Percentiles rank a stretch among this genome's conserved stretches.
Conservation (phyloP, 805 yeast species). For the Saccharomyces jurei region DNA sequence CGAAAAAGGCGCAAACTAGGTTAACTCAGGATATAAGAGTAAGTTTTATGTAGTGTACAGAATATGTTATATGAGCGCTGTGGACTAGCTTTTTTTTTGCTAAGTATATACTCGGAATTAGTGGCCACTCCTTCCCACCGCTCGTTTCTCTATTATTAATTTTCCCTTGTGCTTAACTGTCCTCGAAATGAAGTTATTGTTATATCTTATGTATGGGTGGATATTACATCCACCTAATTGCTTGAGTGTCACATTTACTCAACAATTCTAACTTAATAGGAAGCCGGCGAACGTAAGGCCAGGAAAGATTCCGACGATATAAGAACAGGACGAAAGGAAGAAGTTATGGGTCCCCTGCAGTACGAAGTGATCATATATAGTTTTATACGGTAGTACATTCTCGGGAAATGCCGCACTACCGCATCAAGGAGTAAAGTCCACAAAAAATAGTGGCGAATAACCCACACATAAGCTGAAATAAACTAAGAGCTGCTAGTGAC, state of each 20-base stretch:
- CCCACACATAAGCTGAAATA: neutral
- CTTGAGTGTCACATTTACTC: neutral
- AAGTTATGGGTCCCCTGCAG: neutral
- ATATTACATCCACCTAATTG: neutral
- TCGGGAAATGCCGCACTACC: neutral
- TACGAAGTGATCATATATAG: neutral
- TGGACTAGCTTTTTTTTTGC: neutral
- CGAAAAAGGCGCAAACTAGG: neutral
- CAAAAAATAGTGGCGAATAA: neutral
- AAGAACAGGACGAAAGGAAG: neutral
- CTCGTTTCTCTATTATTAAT: neutral
- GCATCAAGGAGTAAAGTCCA: too few relatives aligned
- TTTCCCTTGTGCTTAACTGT: neutral
- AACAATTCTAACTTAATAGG: neutral
- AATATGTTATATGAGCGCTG: neutral
- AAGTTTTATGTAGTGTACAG: neutral
- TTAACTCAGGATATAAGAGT: neutral
- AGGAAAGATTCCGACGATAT: neutral
- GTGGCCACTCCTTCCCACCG: neutral
- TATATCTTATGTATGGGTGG: neutral
- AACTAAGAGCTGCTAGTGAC: neutral
- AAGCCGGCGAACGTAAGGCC: neutral
- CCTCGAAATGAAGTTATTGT: neutral
- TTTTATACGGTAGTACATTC: neutral
- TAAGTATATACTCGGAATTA: neutral